Percentiles rank a stretch among this genome's conserved stretches.
phyloP scores from a whole-genome alignment of 805 yeast genomes.

The Cyberlindnera mississippiensis region DNA sequence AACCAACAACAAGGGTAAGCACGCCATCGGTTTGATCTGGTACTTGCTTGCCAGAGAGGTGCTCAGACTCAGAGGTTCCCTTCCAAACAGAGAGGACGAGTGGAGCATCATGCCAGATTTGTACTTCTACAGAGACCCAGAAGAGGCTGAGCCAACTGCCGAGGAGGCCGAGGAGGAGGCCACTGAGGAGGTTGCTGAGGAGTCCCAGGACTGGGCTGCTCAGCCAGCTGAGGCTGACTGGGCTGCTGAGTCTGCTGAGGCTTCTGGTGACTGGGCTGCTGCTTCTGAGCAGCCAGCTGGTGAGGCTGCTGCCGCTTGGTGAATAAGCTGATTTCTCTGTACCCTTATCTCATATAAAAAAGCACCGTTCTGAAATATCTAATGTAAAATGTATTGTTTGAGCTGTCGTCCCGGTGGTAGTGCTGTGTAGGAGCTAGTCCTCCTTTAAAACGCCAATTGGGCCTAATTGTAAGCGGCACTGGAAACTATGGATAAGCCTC shows the following conservation, averaged over 20 bases:
- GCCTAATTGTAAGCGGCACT: too few relatives aligned
- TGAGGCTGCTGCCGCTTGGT: conserved; percentile 28
- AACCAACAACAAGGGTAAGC: conserved; percentile 99
- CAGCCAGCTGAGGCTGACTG: conserved; percentile 69
- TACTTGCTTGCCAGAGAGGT: conserved; percentile 99
- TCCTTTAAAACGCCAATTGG: too few relatives aligned
- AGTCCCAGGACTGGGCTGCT: conserved; percentile 59
- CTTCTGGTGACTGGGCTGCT: conserved; percentile 61
- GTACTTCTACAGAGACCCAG: conserved; percentile 99
- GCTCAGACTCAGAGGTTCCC: conserved; percentile 96
- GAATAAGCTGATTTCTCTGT: conserved; percentile 18
- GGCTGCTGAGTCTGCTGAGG: conserved; percentile 65
- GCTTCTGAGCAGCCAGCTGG: conserved; percentile 33
- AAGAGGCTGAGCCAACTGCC: conserved; percentile 85
- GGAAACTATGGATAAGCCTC: too few relatives aligned
- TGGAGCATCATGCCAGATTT: conserved; percentile 99
- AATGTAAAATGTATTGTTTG: too few relatives aligned
- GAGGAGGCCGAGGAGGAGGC: conserved; percentile 52
- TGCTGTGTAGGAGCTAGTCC: too few relatives aligned
- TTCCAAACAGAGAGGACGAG: conserved; percentile 92
- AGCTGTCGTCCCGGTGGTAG: too few relatives aligned
- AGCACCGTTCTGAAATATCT: conserved; percentile 12
- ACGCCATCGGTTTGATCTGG: conserved; percentile 99
- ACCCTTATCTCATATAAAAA: conserved; percentile 12
- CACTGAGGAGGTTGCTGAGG: conserved; percentile 58